Base-by-base conservation (phyloP, 495 filamentous ascomycete species). In the Cercophora samala region DNA sequence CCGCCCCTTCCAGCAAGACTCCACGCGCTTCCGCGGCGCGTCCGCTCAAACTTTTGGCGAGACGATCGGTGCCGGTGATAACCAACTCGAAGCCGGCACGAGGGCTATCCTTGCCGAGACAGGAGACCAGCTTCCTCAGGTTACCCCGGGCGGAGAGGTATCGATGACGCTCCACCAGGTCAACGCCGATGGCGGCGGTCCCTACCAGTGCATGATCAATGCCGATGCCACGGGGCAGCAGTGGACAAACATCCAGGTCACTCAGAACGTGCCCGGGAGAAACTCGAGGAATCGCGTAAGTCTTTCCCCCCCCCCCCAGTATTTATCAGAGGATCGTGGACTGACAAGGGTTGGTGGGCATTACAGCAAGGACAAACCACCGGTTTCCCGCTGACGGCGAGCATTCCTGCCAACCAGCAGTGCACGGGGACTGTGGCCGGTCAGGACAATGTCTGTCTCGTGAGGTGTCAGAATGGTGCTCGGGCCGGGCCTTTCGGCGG, bases 391-490 rank as follows among this genome's bases (percentile, higher is more conserved):
- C 70, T 85, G 9, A 74, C 68, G 0, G 82, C 79, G 24, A 72
- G 78, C 3, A 82, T 86, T 62, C 82, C 84, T 2, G 78, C 75
- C 23, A 71, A 73, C 60, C 81, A 83, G 73, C 66, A 71, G 9
- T 86, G 84, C 73, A 84, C 80, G 55, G 84, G 84, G 51, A 82
- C 81, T 18, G 82, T 82, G 5, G 84, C 83, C 1, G 83, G 82
- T 17, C 79, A 83, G 72, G 73, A 77, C 24, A 82, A 82, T 63
- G 76, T 82, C 61, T 86, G 84, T 70, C 74, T 86, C 29, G 84
- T 86, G 13, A 78, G 82, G 6, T 83, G 83, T 78, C 72, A 81
- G 70, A 86, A 86, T 66, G 71, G 66, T 0, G 80, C 81, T 1
- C 72, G 77, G n/a, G 81, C 82, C 22, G 83, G 83, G 0, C 83